Conservation (phyloP, 345 rosid species). For the Heritiera littoralis region DNA sequence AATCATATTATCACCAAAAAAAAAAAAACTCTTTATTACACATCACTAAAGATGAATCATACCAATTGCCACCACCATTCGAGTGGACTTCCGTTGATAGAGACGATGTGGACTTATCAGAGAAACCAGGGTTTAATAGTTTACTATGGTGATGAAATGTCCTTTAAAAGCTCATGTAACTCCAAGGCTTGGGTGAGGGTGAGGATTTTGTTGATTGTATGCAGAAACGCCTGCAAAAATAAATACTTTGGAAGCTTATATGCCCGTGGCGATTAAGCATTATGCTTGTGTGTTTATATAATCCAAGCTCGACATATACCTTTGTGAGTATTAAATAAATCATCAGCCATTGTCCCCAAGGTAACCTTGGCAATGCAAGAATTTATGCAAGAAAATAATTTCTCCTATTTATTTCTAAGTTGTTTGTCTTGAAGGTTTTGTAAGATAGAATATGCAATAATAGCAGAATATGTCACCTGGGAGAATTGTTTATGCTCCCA, state of each 20-base stretch:
- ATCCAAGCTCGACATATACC: background rate
- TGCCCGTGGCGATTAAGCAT: background rate
- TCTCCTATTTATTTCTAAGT: background rate
- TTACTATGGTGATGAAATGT: constrained; percentile 23
- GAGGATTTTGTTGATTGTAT: background rate
- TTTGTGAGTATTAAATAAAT: background rate
- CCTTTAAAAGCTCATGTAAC: background rate
- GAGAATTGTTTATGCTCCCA: background rate
- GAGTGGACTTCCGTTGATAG: constrained; percentile 32
- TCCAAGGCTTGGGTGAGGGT: background rate
- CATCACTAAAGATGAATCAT: no score
- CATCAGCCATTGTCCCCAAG: background rate
- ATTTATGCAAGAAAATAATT: no score
- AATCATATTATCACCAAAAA: no score
- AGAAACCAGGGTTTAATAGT: constrained; percentile 39
- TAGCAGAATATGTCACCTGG: background rate
- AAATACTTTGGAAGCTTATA: background rate
- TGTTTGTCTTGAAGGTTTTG: background rate
- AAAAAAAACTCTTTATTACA: no score
- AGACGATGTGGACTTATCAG: constrained; percentile 24
- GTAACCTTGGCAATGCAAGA: background rate
- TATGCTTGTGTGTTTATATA: no score
- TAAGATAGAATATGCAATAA: background rate
- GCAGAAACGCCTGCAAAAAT: background rate
- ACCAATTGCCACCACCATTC: constrained; percentile 3